These are phyloP conservation scores for Blastobotrys ciferrii DNA, from an alignment of 1,139 yeast genomes.

Conservation along the genomic window DNA sequence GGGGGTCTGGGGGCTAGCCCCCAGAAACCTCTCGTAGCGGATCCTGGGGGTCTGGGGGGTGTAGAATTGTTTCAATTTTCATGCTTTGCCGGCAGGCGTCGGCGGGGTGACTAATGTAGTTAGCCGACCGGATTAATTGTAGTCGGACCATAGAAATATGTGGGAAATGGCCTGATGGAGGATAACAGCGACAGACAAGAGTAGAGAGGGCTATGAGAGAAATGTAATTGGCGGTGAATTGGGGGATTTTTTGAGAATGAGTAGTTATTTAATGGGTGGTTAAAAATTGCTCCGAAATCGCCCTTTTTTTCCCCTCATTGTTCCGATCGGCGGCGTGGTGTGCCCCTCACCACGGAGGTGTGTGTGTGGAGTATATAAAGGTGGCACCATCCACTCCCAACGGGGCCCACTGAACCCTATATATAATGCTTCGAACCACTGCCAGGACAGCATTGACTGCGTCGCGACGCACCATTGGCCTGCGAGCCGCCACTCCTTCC, in stretches of 20 bases:
- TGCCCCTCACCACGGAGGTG: not conserved
- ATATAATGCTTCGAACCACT: not conserved
- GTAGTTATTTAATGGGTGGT: not conserved
- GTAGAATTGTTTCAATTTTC: no score
- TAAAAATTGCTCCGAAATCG: slow-evolving; percentile 1
- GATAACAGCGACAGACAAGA: no score
- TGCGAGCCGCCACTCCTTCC: slow-evolving; percentile 1
- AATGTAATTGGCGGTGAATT: no score
- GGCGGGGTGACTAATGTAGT: no score
- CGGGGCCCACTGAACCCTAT: not conserved
- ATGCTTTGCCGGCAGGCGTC: no score
- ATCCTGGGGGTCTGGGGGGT: no score
- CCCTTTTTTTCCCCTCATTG: slow-evolving; percentile 9
- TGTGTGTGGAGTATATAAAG: not conserved
- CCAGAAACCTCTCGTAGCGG: no score
- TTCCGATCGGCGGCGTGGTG: slow-evolving; percentile 3
- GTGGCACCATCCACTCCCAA: slow-evolving; percentile 2
- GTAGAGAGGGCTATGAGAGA: no score
- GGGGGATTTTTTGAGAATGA: not conserved
- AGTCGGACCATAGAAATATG: no score
- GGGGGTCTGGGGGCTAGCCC: no score
- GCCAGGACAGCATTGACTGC: not conserved
- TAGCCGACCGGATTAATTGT: no score
- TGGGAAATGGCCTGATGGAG: no score
- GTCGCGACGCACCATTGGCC: not conserved